Evolutionary conservation across 2,329 filamentous ascomycete species (phyloP).

Genomic region (Fusarium pseudoanthophilum): DNA sequence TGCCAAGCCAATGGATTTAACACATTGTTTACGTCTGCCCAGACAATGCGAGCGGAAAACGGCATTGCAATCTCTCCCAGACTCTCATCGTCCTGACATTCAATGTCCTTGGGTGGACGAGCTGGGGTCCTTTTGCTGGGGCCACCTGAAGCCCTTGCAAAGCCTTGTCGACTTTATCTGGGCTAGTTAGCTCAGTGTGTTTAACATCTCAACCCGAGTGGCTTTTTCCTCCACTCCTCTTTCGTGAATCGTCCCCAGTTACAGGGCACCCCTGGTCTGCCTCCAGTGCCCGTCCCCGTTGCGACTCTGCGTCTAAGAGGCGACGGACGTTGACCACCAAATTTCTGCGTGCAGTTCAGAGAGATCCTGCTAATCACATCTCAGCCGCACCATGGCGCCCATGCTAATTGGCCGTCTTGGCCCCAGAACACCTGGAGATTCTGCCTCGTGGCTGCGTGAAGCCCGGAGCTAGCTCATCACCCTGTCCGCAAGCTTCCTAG

Average conservation of each 20-base stretch:
- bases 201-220: constrained; percentile 5
- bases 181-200: constrained; percentile 8
- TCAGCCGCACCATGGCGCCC: constrained; percentile 40
- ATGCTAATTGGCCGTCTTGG: constrained; percentile 28
- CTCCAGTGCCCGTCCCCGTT: constrained; percentile 5
- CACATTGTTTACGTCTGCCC: constrained; percentile 21
- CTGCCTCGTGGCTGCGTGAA: constrained; percentile 39
- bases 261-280: constrained; percentile 17
- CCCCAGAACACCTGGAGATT: constrained; percentile 10
- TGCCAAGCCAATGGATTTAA: constrained; percentile 4
- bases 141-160: constrained; percentile 25
- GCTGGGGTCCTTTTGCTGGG: constrained; percentile 14
- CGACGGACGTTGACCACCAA: constrained; percentile 17
- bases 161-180: constrained; percentile 22
- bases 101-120: constrained; percentile 1
- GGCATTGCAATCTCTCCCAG: constrained; percentile 19
- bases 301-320: constrained; percentile 18
- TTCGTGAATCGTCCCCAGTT: constrained; percentile 6
- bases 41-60: constrained; percentile 28
- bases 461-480: constrained; percentile 16
- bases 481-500: constrained; percentile 38
- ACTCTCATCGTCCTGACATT: constrained; percentile 4
- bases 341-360: constrained; percentile 16
- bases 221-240: constrained; percentile 24
- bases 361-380: constrained; percentile 24